These are phyloP conservation scores for Colletotrichum sp. DNA, from an alignment of 2,329 filamentous ascomycete species.

Conservation along the genomic window DNA sequence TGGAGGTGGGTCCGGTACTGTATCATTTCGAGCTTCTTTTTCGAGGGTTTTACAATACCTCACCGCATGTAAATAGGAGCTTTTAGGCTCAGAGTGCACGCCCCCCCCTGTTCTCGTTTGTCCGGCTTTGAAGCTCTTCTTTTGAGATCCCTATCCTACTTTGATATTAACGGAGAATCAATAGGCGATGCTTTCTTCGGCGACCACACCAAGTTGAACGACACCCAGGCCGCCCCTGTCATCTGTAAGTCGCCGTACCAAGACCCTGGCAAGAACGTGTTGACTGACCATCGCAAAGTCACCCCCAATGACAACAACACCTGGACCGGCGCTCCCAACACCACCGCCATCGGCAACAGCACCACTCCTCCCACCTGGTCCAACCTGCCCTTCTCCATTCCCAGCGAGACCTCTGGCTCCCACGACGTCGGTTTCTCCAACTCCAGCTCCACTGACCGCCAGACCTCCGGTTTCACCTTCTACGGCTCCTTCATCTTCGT, in stretches of 20 bases:
- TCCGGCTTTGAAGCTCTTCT: background rate
- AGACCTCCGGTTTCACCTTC: slow-evolving; percentile 28
- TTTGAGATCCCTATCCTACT: background rate
- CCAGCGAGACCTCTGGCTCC: slow-evolving; percentile 18
- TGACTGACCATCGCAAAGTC: slow-evolving; percentile 3
- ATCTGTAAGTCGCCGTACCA: background rate
- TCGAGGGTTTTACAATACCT: background rate
- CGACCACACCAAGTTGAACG: slow-evolving; percentile 3
- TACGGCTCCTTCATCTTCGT: slow-evolving; percentile 27
- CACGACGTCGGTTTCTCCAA: slow-evolving; percentile 26
- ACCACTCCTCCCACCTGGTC: slow-evolving; percentile 24
- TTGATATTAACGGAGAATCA: background rate
- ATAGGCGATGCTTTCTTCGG: slow-evolving; percentile 8
- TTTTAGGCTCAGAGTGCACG: background rate
- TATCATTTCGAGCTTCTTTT: background rate
- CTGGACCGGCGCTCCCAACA: slow-evolving; percentile 25
- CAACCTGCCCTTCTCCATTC: slow-evolving; percentile 29
- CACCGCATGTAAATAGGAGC: background rate
- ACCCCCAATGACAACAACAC: slow-evolving; percentile 8
- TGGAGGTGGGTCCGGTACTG: slow-evolving; percentile 22
- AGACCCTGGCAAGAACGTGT: accelerated
- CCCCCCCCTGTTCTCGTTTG: background rate
- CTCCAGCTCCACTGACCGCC: background rate
- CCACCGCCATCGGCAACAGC: background rate
- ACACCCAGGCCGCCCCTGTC: slow-evolving; percentile 9